Evolutionary conservation across 164 flowering plant species (phyloP), one percentile per base, ranked within the genome.

Genomic region (Chimonanthus praecox): DNA sequence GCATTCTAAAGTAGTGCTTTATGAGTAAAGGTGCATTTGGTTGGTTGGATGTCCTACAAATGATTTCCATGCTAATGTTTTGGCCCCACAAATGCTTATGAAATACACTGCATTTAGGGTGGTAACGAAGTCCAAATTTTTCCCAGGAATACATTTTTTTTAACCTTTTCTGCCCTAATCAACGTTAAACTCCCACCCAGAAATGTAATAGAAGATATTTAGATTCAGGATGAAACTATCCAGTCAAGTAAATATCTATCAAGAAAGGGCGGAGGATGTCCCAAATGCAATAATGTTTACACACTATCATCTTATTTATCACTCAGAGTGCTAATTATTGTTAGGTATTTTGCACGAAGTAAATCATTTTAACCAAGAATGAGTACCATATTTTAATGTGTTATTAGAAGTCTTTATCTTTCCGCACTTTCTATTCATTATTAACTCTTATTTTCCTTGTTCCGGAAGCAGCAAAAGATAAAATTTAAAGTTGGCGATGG

Each of bases 401-500:
- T 51, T 51, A 51, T 51, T 51, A 10, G 13, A 10, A 8, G 9
- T 51, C 13, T 51, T 9, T 11, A 51, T 9, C 16, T 51, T 51
- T 51, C 58, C 13, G 58, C 58, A 51, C 58, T 51, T 10, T 15
- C 13, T 51, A 51, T 51, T 51, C 58, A 51, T 51, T 51, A 9
- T 3, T 51, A 3, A 9, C 13, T 64, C 2, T 73, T 72, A 9
- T 68, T 49, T 64, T 75, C 45, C 70, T 54, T 73, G 71, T 74
- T 10, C 64, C 65, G 18, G 58, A 74, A 82, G 83, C 88, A 88
- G 94, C 76, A 77, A 18, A 67, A 48, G 71, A 69, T 95, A 47
- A 48, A 79, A 44, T 82, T 87, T 79, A 89, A 85, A 81, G 77
- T 96, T 82, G 97, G 83, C 13, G 82, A 86, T 50, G 82, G 78